Evolutionary conservation across 2,329 filamentous ascomycete species (phyloP).

Genomic region (Geosmithia flava): DNA sequence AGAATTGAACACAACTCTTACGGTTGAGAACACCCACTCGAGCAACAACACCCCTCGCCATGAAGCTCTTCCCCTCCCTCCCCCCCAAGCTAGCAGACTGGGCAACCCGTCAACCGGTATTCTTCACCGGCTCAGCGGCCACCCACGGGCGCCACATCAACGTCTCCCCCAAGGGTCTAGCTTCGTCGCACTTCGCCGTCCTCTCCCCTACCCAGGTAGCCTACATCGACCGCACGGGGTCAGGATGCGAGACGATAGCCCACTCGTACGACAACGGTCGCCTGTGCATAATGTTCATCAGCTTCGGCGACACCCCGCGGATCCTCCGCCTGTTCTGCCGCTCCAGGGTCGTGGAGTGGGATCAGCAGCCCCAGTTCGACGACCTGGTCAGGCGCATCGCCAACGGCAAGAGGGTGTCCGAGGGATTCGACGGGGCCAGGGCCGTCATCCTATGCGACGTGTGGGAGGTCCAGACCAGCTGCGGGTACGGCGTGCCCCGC

Average conservation of each 20-base stretch:
- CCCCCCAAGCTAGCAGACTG: constrained; percentile 44
- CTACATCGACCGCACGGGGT: constrained; percentile 65
- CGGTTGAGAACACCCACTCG: too few relatives aligned
- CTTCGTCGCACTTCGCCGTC: constrained; percentile 48
- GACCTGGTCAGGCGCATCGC: constrained; percentile 30
- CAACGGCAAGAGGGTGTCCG: constrained; percentile 16
- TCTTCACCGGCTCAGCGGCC: constrained; percentile 65
- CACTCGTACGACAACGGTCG: constrained; percentile 69
- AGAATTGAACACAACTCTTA: too few relatives aligned
- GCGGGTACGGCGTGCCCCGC: constrained; percentile 51
- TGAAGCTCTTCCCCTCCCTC: constrained; percentile 49
- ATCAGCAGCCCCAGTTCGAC: constrained; percentile 31
- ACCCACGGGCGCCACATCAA: constrained; percentile 59
- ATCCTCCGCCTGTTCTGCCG: constrained; percentile 54
- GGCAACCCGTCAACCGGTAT: constrained; percentile 56
- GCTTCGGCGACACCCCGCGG: constrained; percentile 44
- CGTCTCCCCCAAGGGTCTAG: constrained; percentile 61
- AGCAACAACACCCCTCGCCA: too few relatives aligned
- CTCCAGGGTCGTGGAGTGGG: constrained; percentile 47
- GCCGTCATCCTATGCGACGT: constrained; percentile 51
- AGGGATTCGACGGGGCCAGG: constrained; percentile 33
- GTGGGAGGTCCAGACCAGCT: constrained; percentile 54
- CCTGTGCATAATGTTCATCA: constrained; percentile 63
- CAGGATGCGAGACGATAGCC: constrained; percentile 63
- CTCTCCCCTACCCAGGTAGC: constrained; percentile 45